Base-by-base conservation (phyloP, 1,284 basidiomycete genomes). In the Ustilago nuda region DNA sequence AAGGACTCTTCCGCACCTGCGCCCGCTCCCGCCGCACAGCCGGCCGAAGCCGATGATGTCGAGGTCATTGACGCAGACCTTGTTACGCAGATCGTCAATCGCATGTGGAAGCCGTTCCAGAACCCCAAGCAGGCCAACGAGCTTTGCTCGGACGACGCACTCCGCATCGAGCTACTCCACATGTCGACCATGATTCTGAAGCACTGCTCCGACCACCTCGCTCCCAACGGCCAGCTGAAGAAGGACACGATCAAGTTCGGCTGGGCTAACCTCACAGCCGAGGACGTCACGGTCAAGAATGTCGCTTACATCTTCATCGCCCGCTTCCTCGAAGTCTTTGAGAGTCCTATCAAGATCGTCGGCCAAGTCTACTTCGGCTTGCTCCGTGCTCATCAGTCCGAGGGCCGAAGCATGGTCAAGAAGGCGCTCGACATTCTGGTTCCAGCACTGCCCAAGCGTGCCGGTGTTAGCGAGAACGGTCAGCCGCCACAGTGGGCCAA, bases 191-290 rank as follows among this genome's bases (percentile, higher is more conserved):
- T 95, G 52, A 89, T 99, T 67, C 92, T 99, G 12, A 92, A 96
- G 78, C 89, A 93, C 82, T 95, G 93, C 79, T 90, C 92, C 1
- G 88, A 91, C 33, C 87, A 93, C 35, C 81, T 85, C 45, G 73
- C 79, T n/a, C 65, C 76, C 36, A 89, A 98, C 51, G 91, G 91
- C 66, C 92, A 94, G 58, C 90, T 91, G 46, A 91, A 93, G 86
- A 98, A 96, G 86, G 94, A 97, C 79, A 92, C 98, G 72, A 96
- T 99, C 89, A 95, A 93, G 86, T 93, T 94, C 66, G 94, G 94
- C 13, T 98, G 95, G 95, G 90, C 92, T 82, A 93, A 92, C 80
- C 92, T 97, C 79, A 91, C 89, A 33, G 82, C 83, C 8, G 94
- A 95, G 52, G 95, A 98, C 84, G 90, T 92, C 3, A 92, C 95